Conservation (phyloP, 2,329 filamentous ascomycete species). For the Metarhizium rileyi region DNA sequence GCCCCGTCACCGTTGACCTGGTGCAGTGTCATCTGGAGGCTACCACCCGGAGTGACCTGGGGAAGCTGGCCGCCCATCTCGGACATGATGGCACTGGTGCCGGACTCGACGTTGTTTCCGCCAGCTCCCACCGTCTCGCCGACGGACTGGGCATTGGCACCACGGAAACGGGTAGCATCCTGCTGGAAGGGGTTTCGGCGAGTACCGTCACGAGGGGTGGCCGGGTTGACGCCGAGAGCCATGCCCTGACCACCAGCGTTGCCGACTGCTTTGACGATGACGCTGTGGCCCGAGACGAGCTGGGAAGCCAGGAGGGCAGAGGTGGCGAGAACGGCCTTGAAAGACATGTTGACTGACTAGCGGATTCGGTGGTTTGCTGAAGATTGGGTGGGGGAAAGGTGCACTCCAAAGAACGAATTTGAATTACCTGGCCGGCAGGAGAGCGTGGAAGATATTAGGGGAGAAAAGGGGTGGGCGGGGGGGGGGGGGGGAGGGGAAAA, state of each 20-base stretch:
- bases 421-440: constrained; percentile 8
- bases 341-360: constrained; percentile 19
- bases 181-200: constrained; percentile 52
- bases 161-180: constrained; percentile 53
- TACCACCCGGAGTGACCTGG: constrained; percentile 47
- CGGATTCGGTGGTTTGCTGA: too few relatives aligned
- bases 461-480: not conserved
- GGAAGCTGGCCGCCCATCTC: constrained; percentile 47
- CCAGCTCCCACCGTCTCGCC: constrained; percentile 50
- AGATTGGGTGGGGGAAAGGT: too few relatives aligned
- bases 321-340: constrained; percentile 28
- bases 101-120: constrained; percentile 45
- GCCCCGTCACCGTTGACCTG: constrained; percentile 60
- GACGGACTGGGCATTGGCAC: constrained; percentile 38
- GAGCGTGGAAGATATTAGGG: not conserved
- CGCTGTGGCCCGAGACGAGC: constrained; percentile 51
- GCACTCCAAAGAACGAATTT: not conserved
- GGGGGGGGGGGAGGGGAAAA: not conserved
- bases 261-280: constrained; percentile 48
- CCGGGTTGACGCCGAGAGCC: constrained; percentile 39
- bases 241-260: constrained; percentile 47
- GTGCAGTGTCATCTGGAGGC: constrained; percentile 52
- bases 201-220: constrained; percentile 53
- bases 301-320: constrained; percentile 42
- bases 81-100: constrained; percentile 47